Base-by-base conservation (phyloP, 345 rosid species). In the Nasturtium officinale region DNA sequence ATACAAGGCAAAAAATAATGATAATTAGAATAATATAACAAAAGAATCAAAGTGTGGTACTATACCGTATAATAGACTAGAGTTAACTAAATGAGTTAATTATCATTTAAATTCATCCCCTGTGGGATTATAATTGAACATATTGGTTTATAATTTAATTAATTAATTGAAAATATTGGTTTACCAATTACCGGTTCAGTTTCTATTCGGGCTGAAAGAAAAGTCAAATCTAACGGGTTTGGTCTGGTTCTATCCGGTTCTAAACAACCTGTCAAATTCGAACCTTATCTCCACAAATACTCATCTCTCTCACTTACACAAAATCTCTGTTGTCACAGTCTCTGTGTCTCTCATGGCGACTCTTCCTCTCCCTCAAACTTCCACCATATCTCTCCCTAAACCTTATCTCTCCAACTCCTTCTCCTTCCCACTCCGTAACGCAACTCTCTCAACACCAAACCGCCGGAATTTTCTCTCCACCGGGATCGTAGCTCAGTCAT, bases 281-380 rank as follows among this genome's bases (percentile, higher is more conserved):
- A 12, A 59, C 51, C 73, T 71, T 70, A 71, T 71, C 80, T 38
- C 32, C 32, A 70, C 76, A 63, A 35, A 35, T 10, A 69, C 0
- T 64, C 56, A 64, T 45, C 52, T 9, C 53, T 25, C 76, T 50
- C 57, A 52, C 69, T 30, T 47, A 16, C 65, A 7, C 72, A 54
- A 50, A 10, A 30, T 46, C 53, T 64, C 61, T 40, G 28, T 47
- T 48, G 46, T 59, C 72, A 45, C 58, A 13, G 33, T 20, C 73
- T 59, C 55, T 76, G 47, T 17, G 32, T 29, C 72, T 61, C 56
- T 77, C 52, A 92, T 90, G 93, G 90, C 91, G 53, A 72, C 87
- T 52, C 82, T 86, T 64, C 86, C 73, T 67, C 83, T 89, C 76
- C 71, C 79, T 75, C 88, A 82, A 45, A 65, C 82, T 18, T 83